Base-by-base conservation (phyloP, 2,329 filamentous ascomycete genomes). In the Teratosphaeria pseudoeucalypti region DNA sequence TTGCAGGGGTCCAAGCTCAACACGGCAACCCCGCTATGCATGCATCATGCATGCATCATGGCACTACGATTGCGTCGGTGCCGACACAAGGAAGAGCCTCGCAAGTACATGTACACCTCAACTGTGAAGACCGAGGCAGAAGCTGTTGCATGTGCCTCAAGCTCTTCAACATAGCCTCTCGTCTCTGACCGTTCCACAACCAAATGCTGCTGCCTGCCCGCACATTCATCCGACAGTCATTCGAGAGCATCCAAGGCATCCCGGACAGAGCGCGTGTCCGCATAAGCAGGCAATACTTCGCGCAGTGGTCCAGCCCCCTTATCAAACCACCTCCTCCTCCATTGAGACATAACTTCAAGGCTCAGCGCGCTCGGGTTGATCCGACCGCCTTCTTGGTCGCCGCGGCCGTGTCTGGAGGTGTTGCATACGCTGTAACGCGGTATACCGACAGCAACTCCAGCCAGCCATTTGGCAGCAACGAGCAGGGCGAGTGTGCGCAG, bases 341-440 rank as follows among this genome's bases (percentile, higher is more conserved):
- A 10, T 19, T n/a, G 43, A 19, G 19, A 23, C 23, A 19, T n/a
- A n/a, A 6, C 6, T 19, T 3, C 9, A 6, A 29, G 32, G 23
- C 32, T 14, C 26, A 29, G 11, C 56, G 57, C 39, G 34, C 56
- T 56, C 57, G 59, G 19, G 32, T 68, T 54, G 66, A 67, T 55
- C 62, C 66, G 9, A 55, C 65, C 11, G 58, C 60, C 27, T 61
- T 70, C 26, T 54, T 67, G 37, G 34, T 68, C 47, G 67, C 66
- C 39, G 63, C 64, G 11, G 55, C 62, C 9, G n/a, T 68, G 10
- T 65, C 64, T 1, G 39, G 60, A 39, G 65, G 61, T 26, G 59
- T 66, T 16, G 67, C 65, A 60, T 70, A 66, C 60, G 43, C 66
- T 26, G 58, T 66, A 65, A 61, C 60, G 57, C 55, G 52, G 23